Evolutionary conservation across 2,329 filamentous ascomycete genomes (phyloP), one percentile per base, ranked within the genome.

Genomic region (Penicillium rolfsii): DNA sequence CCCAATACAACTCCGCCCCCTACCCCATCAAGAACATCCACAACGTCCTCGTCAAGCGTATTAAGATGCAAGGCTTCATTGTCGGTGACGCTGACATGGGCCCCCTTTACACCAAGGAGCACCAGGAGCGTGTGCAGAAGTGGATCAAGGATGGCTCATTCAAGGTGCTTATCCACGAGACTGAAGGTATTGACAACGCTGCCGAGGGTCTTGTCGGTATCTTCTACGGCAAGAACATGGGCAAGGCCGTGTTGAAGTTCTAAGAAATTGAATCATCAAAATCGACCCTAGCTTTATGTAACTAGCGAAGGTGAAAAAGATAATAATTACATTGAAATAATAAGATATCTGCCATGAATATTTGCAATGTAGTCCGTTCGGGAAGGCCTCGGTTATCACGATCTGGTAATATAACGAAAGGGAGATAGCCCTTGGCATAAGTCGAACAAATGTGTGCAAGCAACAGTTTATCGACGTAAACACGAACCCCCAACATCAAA

Each of bases 221-320:
- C 81, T 82, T 95, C 57, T 75, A 85, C 71, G 92, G 92, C 52
- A 84, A 90, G 77, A 96, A 96, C 81, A 91, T 93, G 77, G 92
- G 92, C 68, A 96, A 96, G 85, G 90, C 91, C 16, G 85, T 95
- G 24, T 71, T 95, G 70, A 90, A 91, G 81, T 85, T 89, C 40
- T 68, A 87, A 54, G 74, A 76, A 26, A 24, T 28, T 48, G 24
- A 49, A n/a, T 45, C 3, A 19, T 53, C 22, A 41, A 30, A 11
- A 9, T 24, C 36, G 26, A n/a, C 35, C 33, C 22, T 26, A 40
- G 19, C 11, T 5, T 19, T 46, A n/a, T 30, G 28, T 12, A 26
- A 46, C 35, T 41, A 11, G 6, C 26, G n/a, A 33, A n/a, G 4
- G n/a, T 3, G 19, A 28, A 22, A 43, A 36, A 26, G 19, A 45